Evolutionary conservation across 2,329 filamentous ascomycete genomes (phyloP).

Genomic region (Tolypocladium tundrense): DNA sequence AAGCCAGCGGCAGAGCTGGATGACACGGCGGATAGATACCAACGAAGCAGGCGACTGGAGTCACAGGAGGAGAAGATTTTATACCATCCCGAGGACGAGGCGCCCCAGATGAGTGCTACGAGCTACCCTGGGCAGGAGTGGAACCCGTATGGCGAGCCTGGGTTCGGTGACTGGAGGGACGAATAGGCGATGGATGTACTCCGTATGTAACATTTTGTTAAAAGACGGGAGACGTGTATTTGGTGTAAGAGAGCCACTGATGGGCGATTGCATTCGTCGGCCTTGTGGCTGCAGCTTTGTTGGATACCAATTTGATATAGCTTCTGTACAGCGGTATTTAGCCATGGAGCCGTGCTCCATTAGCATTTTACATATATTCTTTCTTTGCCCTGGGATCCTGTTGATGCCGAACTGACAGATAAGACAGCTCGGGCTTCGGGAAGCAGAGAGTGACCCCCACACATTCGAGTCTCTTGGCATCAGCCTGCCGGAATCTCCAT

Average conservation of each 20-base stretch:
- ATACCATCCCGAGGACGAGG: conserved; percentile 24
- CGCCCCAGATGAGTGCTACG: conserved; percentile 53
- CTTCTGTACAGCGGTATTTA: neutral
- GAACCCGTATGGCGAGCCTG: conserved; percentile 40
- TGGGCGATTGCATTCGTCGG: neutral
- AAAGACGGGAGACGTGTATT: neutral
- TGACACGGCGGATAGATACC: conserved; percentile 31
- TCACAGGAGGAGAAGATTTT: conserved; percentile 46
- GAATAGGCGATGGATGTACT: neutral
- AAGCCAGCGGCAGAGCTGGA: conserved; percentile 24
- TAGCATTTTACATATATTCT: neutral
- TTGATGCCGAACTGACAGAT: too few species aligned
- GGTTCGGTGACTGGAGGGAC: conserved; percentile 17
- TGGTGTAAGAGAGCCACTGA: neutral
- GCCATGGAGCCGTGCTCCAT: neutral
- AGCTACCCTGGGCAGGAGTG: conserved; percentile 64
- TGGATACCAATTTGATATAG: neutral
- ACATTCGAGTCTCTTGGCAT: too few species aligned
- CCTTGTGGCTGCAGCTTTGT: neutral
- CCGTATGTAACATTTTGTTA: neutral
- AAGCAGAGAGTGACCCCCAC: too few species aligned
- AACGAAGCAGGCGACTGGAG: conserved; percentile 31
- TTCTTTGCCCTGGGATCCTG: too few species aligned
- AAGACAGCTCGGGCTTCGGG: too few species aligned
- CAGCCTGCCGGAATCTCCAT: too few species aligned